Conservation (phyloP, 768 basidiomycete species). For the Pulveroboletus frians region DNA sequence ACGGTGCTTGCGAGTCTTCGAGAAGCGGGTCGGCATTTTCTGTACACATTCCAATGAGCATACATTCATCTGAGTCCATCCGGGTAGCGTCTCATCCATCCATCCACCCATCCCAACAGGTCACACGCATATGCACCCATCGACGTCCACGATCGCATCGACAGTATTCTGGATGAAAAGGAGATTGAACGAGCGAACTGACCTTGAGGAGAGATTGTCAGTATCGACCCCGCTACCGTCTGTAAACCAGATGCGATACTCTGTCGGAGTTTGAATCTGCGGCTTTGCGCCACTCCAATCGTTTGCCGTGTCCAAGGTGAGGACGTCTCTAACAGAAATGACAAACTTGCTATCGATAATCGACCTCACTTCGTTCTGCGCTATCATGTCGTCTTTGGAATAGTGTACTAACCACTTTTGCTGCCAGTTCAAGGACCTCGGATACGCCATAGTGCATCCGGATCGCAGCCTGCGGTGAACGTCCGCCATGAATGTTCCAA, state of each 20-base stretch:
- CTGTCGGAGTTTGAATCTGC: slow-evolving; percentile 25
- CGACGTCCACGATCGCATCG: slow-evolving; percentile 3
- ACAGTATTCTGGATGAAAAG: slow-evolving; percentile 14
- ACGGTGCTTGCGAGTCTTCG: slow-evolving; percentile 98
- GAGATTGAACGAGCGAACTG: slow-evolving; percentile 37
- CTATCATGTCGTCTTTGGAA: background rate
- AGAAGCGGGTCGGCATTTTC: slow-evolving; percentile 92
- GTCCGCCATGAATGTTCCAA: slow-evolving; percentile 82
- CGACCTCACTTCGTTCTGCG: slow-evolving; percentile 38
- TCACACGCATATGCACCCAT: slow-evolving; percentile 16
- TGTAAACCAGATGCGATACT: slow-evolving; percentile 2
- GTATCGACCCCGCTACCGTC: slow-evolving; percentile 31
- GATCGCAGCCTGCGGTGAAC: background rate
- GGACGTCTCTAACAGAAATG: slow-evolving; percentile 2
- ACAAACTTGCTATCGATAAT: slow-evolving; percentile 69
- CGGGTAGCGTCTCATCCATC: slow-evolving; percentile 42
- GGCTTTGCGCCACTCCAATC: slow-evolving; percentile 8
- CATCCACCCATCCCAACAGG: slow-evolving; percentile 37
- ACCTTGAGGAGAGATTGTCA: slow-evolving; percentile 61
- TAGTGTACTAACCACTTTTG: slow-evolving; percentile 10
- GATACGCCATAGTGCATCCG: background rate
- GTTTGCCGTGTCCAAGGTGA: slow-evolving; percentile 5
- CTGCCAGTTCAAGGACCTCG: background rate
- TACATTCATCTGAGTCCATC: slow-evolving; percentile 29
- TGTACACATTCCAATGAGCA: slow-evolving; percentile 24